These are phyloP conservation scores for Jasminum sambac DNA, from an alignment of 257 asterid species.

Conservation along the genomic window DNA sequence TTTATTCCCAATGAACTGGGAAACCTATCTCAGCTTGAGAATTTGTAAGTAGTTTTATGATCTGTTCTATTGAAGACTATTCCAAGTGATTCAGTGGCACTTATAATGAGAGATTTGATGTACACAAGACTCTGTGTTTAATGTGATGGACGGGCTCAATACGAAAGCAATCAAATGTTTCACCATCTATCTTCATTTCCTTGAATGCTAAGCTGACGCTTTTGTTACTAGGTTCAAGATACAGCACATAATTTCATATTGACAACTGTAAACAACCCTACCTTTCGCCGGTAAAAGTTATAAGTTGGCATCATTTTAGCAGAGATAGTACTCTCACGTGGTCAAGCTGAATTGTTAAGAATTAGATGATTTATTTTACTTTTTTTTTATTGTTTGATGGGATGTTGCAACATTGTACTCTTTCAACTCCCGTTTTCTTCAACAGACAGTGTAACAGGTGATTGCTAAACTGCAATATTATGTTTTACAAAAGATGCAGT, in stretches of 20 bases:
- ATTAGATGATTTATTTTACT: neutral
- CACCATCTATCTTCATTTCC: neutral
- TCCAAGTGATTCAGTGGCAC: neutral
- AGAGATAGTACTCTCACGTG: neutral
- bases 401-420: conserved; percentile 1
- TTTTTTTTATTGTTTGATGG: neutral
- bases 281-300: neutral
- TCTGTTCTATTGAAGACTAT: neutral
- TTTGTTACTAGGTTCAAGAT: neutral
- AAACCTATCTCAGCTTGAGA: conserved; percentile 74
- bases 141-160: neutral
- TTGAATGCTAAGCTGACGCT: neutral
- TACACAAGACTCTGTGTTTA: neutral
- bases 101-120: conserved; percentile 1
- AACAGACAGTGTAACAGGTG: neutral
- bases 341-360: neutral
- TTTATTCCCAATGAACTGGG: conserved; percentile 80
- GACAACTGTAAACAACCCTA: neutral
- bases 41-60: conserved; percentile 59
- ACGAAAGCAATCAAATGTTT: neutral
- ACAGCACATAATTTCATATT: neutral
- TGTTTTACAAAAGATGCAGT: neutral
- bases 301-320: neutral
- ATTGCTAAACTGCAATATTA: neutral
- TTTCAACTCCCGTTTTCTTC: neutral